Conservation (phyloP, 352 stramenopile genomes). For the Blastocystis sp. region DNA sequence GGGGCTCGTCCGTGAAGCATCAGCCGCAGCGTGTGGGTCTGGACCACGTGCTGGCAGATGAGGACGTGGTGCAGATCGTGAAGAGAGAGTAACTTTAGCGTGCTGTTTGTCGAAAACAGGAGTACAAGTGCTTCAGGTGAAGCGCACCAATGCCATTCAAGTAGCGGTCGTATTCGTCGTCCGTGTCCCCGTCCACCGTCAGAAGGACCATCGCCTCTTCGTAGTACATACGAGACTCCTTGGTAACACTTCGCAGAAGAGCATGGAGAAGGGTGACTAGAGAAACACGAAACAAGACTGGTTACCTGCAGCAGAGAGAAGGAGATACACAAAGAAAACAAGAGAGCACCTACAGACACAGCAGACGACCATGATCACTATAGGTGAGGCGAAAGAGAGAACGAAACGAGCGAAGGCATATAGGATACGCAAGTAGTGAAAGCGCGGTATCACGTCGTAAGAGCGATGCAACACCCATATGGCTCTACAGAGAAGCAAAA, state of each 20-base stretch:
- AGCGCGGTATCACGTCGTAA: background rate
- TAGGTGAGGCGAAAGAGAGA: background rate
- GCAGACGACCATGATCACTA: background rate
- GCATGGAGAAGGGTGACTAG: background rate
- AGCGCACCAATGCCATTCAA: conserved; percentile 10
- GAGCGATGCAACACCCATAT: background rate
- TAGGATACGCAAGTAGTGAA: background rate
- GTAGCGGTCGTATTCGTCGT: conserved; percentile 26
- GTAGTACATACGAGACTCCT: background rate
- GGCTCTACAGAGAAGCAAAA: background rate
- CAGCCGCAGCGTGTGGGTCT: conserved; percentile 97
- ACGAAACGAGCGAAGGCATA: background rate
- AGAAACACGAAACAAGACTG: background rate
- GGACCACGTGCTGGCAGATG: conserved; percentile 93
- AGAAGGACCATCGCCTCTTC: background rate
- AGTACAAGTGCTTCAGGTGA: background rate
- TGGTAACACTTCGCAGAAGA: background rate
- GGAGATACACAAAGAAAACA: background rate
- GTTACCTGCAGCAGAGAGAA: background rate
- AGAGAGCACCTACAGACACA: background rate
- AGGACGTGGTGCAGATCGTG: conserved; percentile 99
- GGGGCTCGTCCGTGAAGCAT: conserved; percentile 94
- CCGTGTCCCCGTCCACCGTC: conserved; percentile 11
- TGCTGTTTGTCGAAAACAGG: conserved; percentile 47
- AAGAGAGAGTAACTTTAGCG: conserved; percentile 85